Evolutionary conservation across 495 filamentous ascomycete genomes (phyloP).

Genomic region (Hypoxylon crocopeplum): DNA sequence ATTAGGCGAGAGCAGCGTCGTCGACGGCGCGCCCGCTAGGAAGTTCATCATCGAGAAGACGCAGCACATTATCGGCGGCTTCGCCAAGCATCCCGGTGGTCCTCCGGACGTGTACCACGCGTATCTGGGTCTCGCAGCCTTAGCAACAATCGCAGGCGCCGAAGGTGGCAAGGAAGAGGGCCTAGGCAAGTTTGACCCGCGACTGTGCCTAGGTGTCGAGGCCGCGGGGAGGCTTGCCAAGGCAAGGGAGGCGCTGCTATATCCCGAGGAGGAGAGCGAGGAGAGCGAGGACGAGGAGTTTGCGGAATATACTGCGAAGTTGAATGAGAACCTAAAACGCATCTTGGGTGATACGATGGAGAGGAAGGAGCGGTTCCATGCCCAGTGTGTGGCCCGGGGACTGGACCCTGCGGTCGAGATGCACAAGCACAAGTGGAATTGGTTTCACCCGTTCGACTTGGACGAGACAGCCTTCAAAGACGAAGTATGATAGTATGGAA

Average conservation of each 20-base stretch:
- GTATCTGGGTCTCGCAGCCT: conserved; percentile 82
- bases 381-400: conserved; percentile 24
- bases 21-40: conserved; percentile 66
- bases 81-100: conserved; percentile 81
- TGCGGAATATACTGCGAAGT: too few relatives aligned
- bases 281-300: conserved; percentile 25
- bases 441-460: conserved; percentile 5
- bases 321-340: too few relatives aligned
- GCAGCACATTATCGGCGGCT: conserved; percentile 91
- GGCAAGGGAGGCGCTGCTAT: conserved; percentile 45
- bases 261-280: conserved; percentile 1
- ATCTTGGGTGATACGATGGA: conserved; percentile 32
- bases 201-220: conserved; percentile 67
- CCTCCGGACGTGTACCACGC: conserved; percentile 91
- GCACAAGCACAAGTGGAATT: conserved; percentile 31
- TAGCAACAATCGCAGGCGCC: conserved; percentile 66
- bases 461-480: too few relatives aligned
- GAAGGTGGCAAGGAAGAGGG: conserved; percentile 53
- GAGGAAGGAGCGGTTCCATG: conserved; percentile 1
- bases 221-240: conserved; percentile 53
- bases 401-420: conserved; percentile 25
- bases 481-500: too few relatives aligned
- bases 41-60: conserved; percentile 85
- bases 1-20: conserved; percentile 65
- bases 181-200: conserved; percentile 68